Evolutionary conservation across 805 yeast species (phyloP).

Genomic region (Metschnikowia santaceciliae): DNA sequence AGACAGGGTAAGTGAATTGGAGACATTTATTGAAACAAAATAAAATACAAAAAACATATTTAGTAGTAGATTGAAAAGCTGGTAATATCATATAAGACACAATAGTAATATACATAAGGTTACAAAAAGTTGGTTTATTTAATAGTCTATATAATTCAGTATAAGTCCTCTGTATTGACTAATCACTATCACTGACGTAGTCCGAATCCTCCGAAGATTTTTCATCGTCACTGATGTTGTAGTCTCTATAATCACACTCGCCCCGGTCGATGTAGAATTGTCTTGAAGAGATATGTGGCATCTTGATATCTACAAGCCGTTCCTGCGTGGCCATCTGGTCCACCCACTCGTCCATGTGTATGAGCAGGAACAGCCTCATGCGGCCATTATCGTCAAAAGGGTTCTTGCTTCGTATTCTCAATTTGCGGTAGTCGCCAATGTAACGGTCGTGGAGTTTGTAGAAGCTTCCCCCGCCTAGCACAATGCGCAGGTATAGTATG

Average conservation of each 20-base stretch:
- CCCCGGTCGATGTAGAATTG: constrained; percentile 41
- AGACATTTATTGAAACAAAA: too few relatives aligned
- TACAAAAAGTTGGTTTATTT: too few relatives aligned
- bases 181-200: constrained; percentile 41
- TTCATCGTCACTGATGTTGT: constrained; percentile 30
- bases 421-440: constrained; percentile 63
- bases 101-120: too few relatives aligned
- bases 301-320: constrained; percentile 66
- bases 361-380: constrained; percentile 32
- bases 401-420: constrained; percentile 40
- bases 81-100: too few relatives aligned
- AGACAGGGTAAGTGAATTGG: too few relatives aligned
- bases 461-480: constrained; percentile 26
- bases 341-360: constrained; percentile 68
- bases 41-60: too few relatives aligned
- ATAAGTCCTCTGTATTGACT: not conserved
- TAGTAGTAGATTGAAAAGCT: too few relatives aligned
- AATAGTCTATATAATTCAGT: too few relatives aligned
- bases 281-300: constrained; percentile 58
- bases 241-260: constrained; percentile 35
- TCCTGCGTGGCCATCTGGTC: constrained; percentile 56
- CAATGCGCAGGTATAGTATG: constrained; percentile 58
- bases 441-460: constrained; percentile 52
- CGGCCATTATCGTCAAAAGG: constrained; percentile 24
- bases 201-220: constrained; percentile 19